Evolutionary conservation across 192 early-diverging fungal species (phyloP).

Genomic region (Coemansia asiatica): DNA sequence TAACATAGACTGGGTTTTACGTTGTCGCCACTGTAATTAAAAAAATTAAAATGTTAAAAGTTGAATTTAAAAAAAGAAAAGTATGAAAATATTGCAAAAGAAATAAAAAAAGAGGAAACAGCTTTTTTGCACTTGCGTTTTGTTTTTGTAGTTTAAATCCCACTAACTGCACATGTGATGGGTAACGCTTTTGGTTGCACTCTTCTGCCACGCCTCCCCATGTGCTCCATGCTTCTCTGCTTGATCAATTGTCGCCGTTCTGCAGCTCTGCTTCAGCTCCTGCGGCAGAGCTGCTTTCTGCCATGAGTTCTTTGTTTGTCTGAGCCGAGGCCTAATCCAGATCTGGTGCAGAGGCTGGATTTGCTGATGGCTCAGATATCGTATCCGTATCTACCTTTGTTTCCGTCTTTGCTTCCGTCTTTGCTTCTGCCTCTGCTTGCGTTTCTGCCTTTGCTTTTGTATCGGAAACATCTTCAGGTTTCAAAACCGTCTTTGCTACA

Average conservation of each 20-base stretch:
- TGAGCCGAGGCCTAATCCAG: too few species aligned
- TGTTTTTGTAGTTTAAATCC: background rate
- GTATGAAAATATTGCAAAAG: background rate
- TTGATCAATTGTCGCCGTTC: background rate
- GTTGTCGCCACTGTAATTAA: background rate
- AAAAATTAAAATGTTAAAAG: background rate
- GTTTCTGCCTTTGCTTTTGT: background rate
- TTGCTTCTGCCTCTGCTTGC: background rate
- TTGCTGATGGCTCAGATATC: background rate
- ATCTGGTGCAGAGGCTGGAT: too few species aligned
- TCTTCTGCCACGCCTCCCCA: background rate
- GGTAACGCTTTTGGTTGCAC: background rate
- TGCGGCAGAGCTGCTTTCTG: background rate
- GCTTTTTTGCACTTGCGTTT: background rate
- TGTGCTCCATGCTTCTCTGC: background rate
- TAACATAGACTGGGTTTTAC: constrained; percentile 14
- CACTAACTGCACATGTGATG: background rate
- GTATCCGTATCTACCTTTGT: background rate
- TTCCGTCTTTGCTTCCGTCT: background rate
- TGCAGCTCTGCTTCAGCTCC: background rate
- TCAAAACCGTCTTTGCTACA: background rate
- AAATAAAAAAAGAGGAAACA: background rate
- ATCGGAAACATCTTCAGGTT: background rate
- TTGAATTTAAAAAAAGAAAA: background rate
- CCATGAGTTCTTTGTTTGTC: too few species aligned